Evolutionary conservation across 2,329 filamentous ascomycete species (phyloP), one percentile per base, ranked within the genome.

Genomic region (Dactylellina drechsleri): DNA sequence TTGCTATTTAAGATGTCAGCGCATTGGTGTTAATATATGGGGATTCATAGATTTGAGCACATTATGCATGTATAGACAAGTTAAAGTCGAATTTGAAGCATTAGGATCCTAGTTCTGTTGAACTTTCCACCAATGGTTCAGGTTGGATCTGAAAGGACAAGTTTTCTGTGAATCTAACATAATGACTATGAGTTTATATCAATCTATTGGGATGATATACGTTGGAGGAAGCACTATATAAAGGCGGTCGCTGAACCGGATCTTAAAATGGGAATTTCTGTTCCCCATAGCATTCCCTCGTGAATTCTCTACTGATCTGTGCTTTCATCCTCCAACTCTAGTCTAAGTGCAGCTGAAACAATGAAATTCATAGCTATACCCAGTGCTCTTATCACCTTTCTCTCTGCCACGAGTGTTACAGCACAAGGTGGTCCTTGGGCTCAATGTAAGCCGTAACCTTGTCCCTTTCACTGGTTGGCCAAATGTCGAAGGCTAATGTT

Each of bases 401-500:
- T 68, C 12, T 7, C 56, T 12, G 4, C 53, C 7, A 20, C 45
- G 1, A 23, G 23, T 0, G 54, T 54, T 13, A n/a, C 47, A 18
- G 65, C 65, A 4, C 65, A 68, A 41, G 65, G 56, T 2, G 65
- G 65, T 47, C 54, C 57, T 18, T 68, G 65, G 65, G 60, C 65
- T 36, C 65, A 68, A 54, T 68, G 65, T 68, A 60, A 47, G 23
- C 40, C n/a, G n/a, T 43, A 43, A 43, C 12, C 2, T 43, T n/a
- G n/a, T 43, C 5, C 10, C 40, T 12, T 6, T n/a, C n/a, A n/a
- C n/a, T 43, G 5, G n/a, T 43, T 43, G 5, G 40, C 23, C 23
- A 4, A 43, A n/a, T 2, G 5, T n/a, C n/a, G 5, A 2, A n/a
- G 5, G 40, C 40, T 43, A 43, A 43, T 12, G 2, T 59, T 52